Conservation (phyloP, 805 yeast genomes). For the Ascoidea asiatica region DNA sequence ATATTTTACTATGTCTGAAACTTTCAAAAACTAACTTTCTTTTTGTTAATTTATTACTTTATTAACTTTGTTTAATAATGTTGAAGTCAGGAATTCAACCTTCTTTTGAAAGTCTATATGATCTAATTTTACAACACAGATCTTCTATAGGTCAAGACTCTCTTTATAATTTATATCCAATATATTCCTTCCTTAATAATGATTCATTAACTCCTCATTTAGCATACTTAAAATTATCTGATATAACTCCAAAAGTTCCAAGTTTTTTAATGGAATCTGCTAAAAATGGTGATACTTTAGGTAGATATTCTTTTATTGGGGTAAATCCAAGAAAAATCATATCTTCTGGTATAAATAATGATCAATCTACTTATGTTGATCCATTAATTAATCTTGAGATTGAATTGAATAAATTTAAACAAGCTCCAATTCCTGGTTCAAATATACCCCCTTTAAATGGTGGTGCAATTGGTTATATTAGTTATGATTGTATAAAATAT, state of each 20-base stretch:
- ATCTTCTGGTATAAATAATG: constrained; percentile 60
- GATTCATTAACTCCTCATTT: constrained; percentile 79
- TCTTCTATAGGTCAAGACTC: constrained; percentile 10
- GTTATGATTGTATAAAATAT: constrained; percentile 93
- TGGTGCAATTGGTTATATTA: constrained; percentile 92
- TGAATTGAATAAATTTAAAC: constrained; percentile 52
- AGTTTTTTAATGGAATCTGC: constrained; percentile 87
- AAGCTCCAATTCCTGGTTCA: constrained; percentile 63
- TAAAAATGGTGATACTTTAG: constrained; percentile 75
- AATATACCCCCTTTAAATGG: constrained; percentile 68
- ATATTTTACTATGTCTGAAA: no score
- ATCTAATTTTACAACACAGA: constrained; percentile 17
- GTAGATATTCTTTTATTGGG: constrained; percentile 87
- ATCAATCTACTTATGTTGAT: constrained; percentile 42
- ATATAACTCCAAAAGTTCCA: constrained; percentile 25
- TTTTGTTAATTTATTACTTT: no score
- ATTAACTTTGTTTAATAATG: no score
- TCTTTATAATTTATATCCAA: constrained; percentile 64
- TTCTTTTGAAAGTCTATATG: constrained; percentile 18
- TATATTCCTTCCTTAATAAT: constrained; percentile 59
- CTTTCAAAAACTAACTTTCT: no score
- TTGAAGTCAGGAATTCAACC: no score
- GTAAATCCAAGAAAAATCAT: constrained; percentile 70
- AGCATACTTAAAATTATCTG: constrained; percentile 76
- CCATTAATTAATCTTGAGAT: constrained; percentile 65